These are phyloP conservation scores for Carex pumila DNA, from an alignment of 176 grass and related monocot species.

Conservation along the genomic window DNA sequence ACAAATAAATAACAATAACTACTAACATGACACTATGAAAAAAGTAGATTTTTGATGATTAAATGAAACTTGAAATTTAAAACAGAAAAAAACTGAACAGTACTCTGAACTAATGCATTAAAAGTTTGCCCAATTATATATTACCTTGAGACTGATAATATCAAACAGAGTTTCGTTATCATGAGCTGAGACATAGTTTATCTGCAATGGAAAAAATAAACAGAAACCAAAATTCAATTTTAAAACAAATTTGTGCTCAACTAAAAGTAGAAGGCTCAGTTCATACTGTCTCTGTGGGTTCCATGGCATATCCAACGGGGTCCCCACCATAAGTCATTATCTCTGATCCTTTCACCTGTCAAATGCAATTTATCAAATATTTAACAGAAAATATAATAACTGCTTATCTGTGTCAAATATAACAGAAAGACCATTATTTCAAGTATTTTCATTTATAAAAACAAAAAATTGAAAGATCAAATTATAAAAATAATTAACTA, in stretches of 20 bases:
- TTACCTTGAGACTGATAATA: conserved; percentile 90
- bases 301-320: conserved; percentile 66
- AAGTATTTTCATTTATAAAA: not conserved
- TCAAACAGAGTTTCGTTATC: conserved; percentile 95
- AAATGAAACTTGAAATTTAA: not conserved
- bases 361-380: conserved; percentile 10
- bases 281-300: conserved; percentile 64
- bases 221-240: not conserved
- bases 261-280: not conserved
- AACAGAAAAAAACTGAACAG: not conserved
- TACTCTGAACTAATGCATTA: not conserved
- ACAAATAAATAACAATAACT: not conserved
- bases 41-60: not conserved
- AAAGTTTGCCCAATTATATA: not conserved
- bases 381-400: not conserved
- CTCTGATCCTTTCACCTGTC: conserved; percentile 79
- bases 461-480: not conserved
- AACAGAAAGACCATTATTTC: conserved; percentile 10
- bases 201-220: conserved; percentile 41
- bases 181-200: conserved; percentile 96
- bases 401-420: not conserved
- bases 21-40: not conserved
- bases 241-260: not conserved
- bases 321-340: conserved; percentile 55
- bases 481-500: not conserved